Conservation (phyloP, 2,329 filamentous ascomycete species). For the Pseudopyricularia cyperi region DNA sequence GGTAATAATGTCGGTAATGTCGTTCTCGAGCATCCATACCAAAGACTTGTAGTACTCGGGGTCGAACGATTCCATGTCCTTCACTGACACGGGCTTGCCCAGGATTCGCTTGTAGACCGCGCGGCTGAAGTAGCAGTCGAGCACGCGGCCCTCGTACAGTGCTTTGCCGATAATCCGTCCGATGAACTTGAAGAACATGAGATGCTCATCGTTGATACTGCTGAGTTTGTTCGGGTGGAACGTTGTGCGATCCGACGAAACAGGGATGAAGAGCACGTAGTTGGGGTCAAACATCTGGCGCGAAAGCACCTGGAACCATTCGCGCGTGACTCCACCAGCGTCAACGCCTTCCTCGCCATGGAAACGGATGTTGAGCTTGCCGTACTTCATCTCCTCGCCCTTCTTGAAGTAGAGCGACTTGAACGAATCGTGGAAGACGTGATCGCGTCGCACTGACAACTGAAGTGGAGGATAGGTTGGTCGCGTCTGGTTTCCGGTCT, state of each 20-base stretch:
- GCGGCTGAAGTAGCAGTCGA: slow-evolving; percentile 97
- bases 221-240: slow-evolving; percentile 97
- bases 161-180: slow-evolving; percentile 97
- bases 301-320: slow-evolving; percentile 97
- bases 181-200: slow-evolving; percentile 99
- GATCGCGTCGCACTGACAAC: slow-evolving; percentile 79
- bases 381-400: slow-evolving; percentile 96
- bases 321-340: slow-evolving; percentile 89
- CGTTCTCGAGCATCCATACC: slow-evolving; percentile 96
- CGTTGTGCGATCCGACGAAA: slow-evolving; percentile 92
- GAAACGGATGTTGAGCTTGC: slow-evolving; percentile 96
- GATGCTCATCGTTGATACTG: slow-evolving; percentile 85
- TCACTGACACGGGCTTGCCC: slow-evolving; percentile 87
- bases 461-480: slow-evolving; percentile 63
- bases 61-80: slow-evolving; percentile 98
- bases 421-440: slow-evolving; percentile 97
- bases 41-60: slow-evolving; percentile 98
- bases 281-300: slow-evolving; percentile 98
- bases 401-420: slow-evolving; percentile 96
- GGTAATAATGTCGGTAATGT: slow-evolving; percentile 94
- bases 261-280: slow-evolving; percentile 91
- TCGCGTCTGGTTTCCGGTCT: slow-evolving; percentile 52
- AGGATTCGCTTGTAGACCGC: slow-evolving; percentile 98
- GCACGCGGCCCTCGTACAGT: slow-evolving; percentile 84
- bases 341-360: slow-evolving; percentile 96